Conservation (phyloP, 768 basidiomycete species). For the Cystofilobasidium ferigula region DNA sequence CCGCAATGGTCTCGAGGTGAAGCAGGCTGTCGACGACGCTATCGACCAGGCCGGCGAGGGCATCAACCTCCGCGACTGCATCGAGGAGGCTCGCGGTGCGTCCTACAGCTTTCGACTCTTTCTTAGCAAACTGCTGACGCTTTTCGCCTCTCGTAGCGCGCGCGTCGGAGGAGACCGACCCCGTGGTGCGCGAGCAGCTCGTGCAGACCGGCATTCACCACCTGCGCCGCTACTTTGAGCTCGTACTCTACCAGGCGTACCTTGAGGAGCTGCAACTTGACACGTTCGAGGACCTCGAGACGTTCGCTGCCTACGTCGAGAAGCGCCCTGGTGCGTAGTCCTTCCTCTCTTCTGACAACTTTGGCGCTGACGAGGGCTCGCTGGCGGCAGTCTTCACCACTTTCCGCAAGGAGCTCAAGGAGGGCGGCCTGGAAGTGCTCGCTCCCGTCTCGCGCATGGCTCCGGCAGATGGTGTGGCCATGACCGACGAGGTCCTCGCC, state of each 20-base stretch:
- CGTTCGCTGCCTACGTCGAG: slow-evolving; percentile 71
- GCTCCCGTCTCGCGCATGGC: slow-evolving; percentile 69
- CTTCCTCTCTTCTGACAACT: not conserved
- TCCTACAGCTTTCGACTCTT: slow-evolving; percentile 29
- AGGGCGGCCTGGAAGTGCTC: slow-evolving; percentile 64
- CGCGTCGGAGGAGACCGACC: slow-evolving; percentile 67
- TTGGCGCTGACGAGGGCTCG: not conserved
- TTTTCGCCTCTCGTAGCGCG: slow-evolving; percentile 21
- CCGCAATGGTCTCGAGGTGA: slow-evolving; percentile 73
- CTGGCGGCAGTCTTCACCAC: slow-evolving; percentile 68
- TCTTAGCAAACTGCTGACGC: not conserved
- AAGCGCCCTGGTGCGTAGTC: slow-evolving; percentile 59
- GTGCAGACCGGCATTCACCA: slow-evolving; percentile 50
- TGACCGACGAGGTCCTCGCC: slow-evolving; percentile 81
- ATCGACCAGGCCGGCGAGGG: slow-evolving; percentile 35
- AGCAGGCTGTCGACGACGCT: slow-evolving; percentile 66
- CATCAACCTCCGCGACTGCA: slow-evolving; percentile 74
- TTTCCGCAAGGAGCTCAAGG: slow-evolving; percentile 76
- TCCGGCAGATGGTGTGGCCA: slow-evolving; percentile 55
- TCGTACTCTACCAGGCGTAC: slow-evolving; percentile 81
- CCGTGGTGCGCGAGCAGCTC: slow-evolving; percentile 53
- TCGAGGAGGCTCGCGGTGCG: slow-evolving; percentile 59
- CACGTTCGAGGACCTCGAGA: slow-evolving; percentile 45
- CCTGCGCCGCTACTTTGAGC: slow-evolving; percentile 39
- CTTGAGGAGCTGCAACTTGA: slow-evolving; percentile 70